These are phyloP conservation scores for Phaeosphaeria sp. DNA, from an alignment of 2,329 filamentous ascomycete genomes.

Conservation along the genomic window DNA sequence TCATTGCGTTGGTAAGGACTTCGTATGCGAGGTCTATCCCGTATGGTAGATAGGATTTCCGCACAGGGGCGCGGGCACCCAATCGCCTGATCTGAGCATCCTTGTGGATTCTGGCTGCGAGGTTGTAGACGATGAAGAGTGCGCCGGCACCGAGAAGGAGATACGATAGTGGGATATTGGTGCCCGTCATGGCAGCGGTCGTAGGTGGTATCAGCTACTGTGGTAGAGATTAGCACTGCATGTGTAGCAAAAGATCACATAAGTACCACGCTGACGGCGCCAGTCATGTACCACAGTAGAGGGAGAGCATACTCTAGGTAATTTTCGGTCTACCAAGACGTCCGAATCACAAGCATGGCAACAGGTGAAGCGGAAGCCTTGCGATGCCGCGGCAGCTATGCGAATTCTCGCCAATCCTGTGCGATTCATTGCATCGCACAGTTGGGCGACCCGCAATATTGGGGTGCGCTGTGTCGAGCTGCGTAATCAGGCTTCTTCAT, in stretches of 20 bases:
- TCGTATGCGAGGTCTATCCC: constrained; percentile 70
- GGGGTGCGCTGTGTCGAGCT: background rate
- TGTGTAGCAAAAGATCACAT: background rate
- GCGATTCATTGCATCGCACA: background rate
- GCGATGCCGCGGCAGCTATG: background rate
- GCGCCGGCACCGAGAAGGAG: constrained; percentile 28
- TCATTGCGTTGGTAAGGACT: constrained; percentile 61
- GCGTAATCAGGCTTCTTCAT: constrained; percentile 2
- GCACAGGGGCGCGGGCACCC: constrained; percentile 54
- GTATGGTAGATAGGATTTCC: constrained; percentile 48
- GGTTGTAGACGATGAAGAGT: constrained; percentile 27
- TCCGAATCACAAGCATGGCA: background rate
- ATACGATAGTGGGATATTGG: constrained; percentile 27
- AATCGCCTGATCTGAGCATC: constrained; percentile 50
- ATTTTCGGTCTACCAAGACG: background rate
- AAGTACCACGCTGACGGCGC: background rate
- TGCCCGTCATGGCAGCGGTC: background rate
- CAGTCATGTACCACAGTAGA: background rate
- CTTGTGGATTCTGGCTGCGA: constrained; percentile 26
- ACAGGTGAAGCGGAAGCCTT: background rate
- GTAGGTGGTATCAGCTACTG: background rate
- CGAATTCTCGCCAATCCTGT: background rate
- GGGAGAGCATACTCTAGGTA: background rate
- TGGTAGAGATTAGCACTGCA: constrained; percentile 2
- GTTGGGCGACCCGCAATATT: background rate